Evolutionary conservation across 2,329 filamentous ascomycete genomes (phyloP), one percentile per base, ranked within the genome.

Genomic region (Blastomyces silverae): DNA sequence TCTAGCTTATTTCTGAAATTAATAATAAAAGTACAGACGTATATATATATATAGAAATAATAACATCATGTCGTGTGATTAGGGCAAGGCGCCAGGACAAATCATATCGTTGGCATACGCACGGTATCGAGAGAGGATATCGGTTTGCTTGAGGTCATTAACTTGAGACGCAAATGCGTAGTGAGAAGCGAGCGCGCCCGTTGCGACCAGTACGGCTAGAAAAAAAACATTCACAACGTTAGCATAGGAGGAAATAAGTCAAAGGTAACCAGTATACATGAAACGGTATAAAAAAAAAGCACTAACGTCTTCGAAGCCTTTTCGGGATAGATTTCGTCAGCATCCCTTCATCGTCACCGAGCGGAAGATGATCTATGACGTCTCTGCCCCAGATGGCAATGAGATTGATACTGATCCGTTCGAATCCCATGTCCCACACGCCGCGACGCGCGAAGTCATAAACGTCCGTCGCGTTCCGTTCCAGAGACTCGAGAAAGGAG

Each of bases 361-460:
- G 42, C 6, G 42, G 42, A 46, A 81, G 75, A 65, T 82, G 78
- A 37, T 73, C 72, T n/a, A 78, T 76, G 55, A 83, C 80, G 67
- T 85, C 82, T 31, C 75, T 75, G n/a, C 82, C 82, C 76, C 81
- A 79, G 62, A 86, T 78, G 56, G 81, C 82, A 55, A 82, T 75
- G 67, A 86, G 83, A 69, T 84, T 83, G 42, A 83, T 80, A 59
- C 82, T 84, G 70, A 84, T 79, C 34, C 82, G 77, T 62, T 77
- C 76, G 65, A 83, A 84, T 1, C 42, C 46, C 59, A 61, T 61
- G 50, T 61, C 42, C 59, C 59, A 61, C 22, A 39, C 37, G 17
- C 59, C 46, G 42, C 59, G 31, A 3, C 59, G 59, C 22, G 46
- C 59, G 25, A 61, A 48, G 66, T 80, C 80, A 70, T 85, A 85